Evolutionary conservation across 1,284 basidiomycete genomes (phyloP), one percentile per base, ranked within the genome.

Genomic region (Singerocomus inundabilis): DNA sequence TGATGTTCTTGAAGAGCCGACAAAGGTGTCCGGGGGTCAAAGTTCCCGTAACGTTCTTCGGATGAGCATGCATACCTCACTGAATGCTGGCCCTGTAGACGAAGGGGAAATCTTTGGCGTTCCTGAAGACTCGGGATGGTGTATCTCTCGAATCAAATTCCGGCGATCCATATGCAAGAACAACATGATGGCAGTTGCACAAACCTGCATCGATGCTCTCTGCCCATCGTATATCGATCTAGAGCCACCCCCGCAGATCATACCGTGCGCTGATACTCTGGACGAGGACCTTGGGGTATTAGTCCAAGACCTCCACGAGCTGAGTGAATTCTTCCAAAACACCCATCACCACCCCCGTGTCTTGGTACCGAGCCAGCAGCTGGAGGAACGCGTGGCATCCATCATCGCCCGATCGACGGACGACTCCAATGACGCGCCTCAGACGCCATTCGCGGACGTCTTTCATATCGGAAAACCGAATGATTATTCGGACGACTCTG

Each of bases 1-100:
- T 38, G 93, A 96, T 42, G 93, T 97, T 15, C 79, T 98, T 2
- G 93, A 97, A 61, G 88, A 94, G 60, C 93, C 91, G 0, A 82
- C 91, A 64, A 81, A 80, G 21, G 85, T 92, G 62, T 83, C 83
- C 1, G 85, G 81, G 43, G 87, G 90, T 15, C 83, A 84, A 33
- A 78, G 85, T 5, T 88, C 90, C 0, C 87, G 88, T 51, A 88
- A 92, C 58, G 88, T 94, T n/a, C 73, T 94, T 34, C 82, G 85
- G 8, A 92, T 90, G 90, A 93, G 87, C 70, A 87, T 88, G 79
- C 82, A 86, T 59, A 66, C 77, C 33, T 75, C 74, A 41, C 67
- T 75, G 26, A 66, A 70, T 41, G 65, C 71, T 37, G 65, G 76
- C 47, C 71, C 73, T 25, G 67, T 73, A 15, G 79, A 84, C 34